These are phyloP conservation scores for Metschnikowia amazonensis DNA, from an alignment of 805 yeast species.

Conservation along the genomic window DNA sequence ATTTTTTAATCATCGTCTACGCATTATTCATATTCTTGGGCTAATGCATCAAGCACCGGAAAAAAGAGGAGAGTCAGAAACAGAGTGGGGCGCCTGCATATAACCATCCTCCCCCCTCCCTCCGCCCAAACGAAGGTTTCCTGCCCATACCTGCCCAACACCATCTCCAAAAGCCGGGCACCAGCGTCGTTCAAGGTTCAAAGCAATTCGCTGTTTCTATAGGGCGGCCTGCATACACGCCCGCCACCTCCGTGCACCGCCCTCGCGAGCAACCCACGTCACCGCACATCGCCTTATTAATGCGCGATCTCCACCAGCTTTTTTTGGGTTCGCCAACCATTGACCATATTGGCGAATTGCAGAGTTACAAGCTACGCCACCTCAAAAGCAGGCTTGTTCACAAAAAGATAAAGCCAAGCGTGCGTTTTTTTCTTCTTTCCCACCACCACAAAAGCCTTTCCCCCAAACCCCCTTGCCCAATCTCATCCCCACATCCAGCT, in stretches of 20 bases:
- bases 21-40: too few species aligned
- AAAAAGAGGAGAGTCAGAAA: too few species aligned
- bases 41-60: too few species aligned
- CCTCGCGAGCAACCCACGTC: slow-evolving; percentile 4
- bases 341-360: background rate
- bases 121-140: too few species aligned
- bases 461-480: too few species aligned
- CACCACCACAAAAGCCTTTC: too few species aligned
- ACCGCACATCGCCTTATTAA: slow-evolving; percentile 2
- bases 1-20: too few species aligned
- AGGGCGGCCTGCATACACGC: background rate
- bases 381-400: background rate
- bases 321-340: background rate
- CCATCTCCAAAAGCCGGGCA: too few species aligned
- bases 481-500: background rate
- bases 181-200: background rate
- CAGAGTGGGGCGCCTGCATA: too few species aligned
- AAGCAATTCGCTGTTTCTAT: background rate
- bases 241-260: slow-evolving; percentile 2
- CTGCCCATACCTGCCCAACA: too few species aligned
- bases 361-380: background rate
- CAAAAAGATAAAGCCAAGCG: background rate
- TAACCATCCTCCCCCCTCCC: too few species aligned
- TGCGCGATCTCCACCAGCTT: slow-evolving; percentile 2
- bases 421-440: too few species aligned